These are phyloP conservation scores for Penicillium desertorum DNA, from an alignment of 495 filamentous ascomycete species.

Conservation along the genomic window DNA sequence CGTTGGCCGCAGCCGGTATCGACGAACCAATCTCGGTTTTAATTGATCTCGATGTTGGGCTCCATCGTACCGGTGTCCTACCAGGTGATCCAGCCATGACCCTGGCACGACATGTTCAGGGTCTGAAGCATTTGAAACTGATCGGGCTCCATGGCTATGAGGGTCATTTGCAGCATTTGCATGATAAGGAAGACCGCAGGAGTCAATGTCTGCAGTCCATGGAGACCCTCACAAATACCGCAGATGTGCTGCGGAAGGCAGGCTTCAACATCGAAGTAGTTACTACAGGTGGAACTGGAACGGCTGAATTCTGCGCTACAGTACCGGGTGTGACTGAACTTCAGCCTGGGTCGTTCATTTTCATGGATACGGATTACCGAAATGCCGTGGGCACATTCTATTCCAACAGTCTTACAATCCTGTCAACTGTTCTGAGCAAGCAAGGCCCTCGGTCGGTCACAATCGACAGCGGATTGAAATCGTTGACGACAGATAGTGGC, in stretches of 20 bases:
- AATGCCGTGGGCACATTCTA: constrained; percentile 41
- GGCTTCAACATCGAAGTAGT: constrained; percentile 38
- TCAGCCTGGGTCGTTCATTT: constrained; percentile 44
- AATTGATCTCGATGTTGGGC: constrained; percentile 40
- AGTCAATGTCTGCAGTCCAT: constrained; percentile 35
- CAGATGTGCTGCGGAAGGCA: constrained; percentile 28
- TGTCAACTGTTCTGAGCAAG: constrained; percentile 39
- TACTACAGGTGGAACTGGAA: constrained; percentile 39
- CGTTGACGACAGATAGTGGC: constrained; percentile 42
- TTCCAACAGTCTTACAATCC: constrained; percentile 35
- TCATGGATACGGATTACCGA: constrained; percentile 44
- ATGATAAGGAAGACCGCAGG: constrained; percentile 31
- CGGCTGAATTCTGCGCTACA: constrained; percentile 40
- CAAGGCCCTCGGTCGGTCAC: constrained; percentile 37
- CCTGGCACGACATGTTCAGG: constrained; percentile 29
- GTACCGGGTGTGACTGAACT: constrained; percentile 41
- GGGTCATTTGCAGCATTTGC: constrained; percentile 40
- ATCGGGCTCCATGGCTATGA: constrained; percentile 43
- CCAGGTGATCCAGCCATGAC: constrained; percentile 27
- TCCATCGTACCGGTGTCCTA: constrained; percentile 37
- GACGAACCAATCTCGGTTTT: constrained; percentile 29
- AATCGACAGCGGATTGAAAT: constrained; percentile 39
- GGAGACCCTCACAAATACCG: constrained; percentile 31
- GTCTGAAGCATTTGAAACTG: constrained; percentile 27
- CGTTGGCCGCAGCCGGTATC: constrained; percentile 24